These are phyloP conservation scores for Juncus inflexus DNA, from an alignment of 176 grass and related monocot genomes.

Conservation along the genomic window DNA sequence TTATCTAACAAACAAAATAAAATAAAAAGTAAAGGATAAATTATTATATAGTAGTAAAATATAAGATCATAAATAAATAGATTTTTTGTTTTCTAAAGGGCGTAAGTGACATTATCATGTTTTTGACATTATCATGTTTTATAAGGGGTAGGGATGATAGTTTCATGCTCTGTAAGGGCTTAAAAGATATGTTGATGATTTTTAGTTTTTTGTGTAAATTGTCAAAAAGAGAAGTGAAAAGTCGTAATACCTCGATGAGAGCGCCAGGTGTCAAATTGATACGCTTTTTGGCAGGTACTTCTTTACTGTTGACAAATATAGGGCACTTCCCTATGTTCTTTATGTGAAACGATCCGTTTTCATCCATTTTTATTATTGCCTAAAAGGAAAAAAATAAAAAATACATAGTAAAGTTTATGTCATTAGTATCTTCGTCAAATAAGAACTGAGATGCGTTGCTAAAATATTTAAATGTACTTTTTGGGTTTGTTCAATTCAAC, in stretches of 20 bases:
- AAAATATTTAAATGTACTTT: slow-evolving; percentile 21
- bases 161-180: too few species aligned
- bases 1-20: slow-evolving; percentile 20
- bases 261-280: slow-evolving; percentile 59
- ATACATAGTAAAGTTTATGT: slow-evolving; percentile 14
- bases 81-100: not conserved
- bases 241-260: slow-evolving; percentile 65
- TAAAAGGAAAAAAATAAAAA: slow-evolving; percentile 42
- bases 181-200: too few species aligned
- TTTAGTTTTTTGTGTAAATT: too few species aligned
- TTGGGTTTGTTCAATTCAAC: slow-evolving; percentile 8
- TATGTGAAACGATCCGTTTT: slow-evolving; percentile 73
- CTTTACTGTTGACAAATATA: slow-evolving; percentile 89
- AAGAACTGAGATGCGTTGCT: slow-evolving; percentile 1
- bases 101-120: too few species aligned
- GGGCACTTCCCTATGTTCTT: slow-evolving; percentile 85
- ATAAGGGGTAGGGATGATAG: too few species aligned
- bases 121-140: too few species aligned
- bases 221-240: not conserved
- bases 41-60: not conserved
- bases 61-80: not conserved
- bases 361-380: slow-evolving; percentile 93
- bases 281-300: slow-evolving; percentile 71
- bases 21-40: slow-evolving; percentile 11
- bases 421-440: not conserved